phyloP scores from a whole-genome alignment of 2,329 filamentous ascomycete species.

The Neospermospora avenae region DNA sequence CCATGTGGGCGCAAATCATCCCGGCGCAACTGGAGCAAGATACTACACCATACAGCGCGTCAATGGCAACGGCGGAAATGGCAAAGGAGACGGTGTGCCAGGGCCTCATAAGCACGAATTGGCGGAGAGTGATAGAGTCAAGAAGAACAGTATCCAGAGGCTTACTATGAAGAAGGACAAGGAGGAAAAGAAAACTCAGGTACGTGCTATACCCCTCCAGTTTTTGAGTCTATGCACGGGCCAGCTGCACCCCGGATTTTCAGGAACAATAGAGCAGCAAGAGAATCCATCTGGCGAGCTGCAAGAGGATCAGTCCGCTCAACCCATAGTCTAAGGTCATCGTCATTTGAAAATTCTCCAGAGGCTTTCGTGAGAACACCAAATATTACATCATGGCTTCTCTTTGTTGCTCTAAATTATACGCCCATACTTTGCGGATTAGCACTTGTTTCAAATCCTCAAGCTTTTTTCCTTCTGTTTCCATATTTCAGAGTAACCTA shows the following conservation, averaged over 20 bases:
- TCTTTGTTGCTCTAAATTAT: background rate
- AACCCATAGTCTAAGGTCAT: background rate
- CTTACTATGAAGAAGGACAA: constrained; percentile 62
- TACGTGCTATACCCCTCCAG: constrained; percentile 38
- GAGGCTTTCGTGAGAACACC: background rate
- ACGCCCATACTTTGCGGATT: constrained; percentile 8
- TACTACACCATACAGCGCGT: constrained; percentile 76
- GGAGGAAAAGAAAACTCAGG: constrained; percentile 58
- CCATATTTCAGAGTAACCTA: constrained; percentile 1
- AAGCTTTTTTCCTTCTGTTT: background rate
- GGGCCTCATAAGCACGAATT: constrained; percentile 74
- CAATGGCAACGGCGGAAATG: constrained; percentile 72
- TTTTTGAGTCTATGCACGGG: constrained; percentile 4
- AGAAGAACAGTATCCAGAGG: constrained; percentile 75
- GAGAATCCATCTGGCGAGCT: background rate
- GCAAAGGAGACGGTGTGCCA: constrained; percentile 64
- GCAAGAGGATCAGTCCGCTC: background rate
- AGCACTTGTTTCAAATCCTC: background rate
- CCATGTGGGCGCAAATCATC: constrained; percentile 41
- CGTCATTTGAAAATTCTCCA: background rate
- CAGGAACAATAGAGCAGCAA: constrained; percentile 10
- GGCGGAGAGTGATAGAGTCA: constrained; percentile 72
- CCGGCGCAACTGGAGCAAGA: constrained; percentile 48
- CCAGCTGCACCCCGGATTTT: constrained; percentile 5
- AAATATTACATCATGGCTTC: background rate